Percentiles rank a stretch among this genome's conserved stretches.
phyloP scores from a whole-genome alignment of 139 green algal species.

The Zygnema cylindricum region DNA sequence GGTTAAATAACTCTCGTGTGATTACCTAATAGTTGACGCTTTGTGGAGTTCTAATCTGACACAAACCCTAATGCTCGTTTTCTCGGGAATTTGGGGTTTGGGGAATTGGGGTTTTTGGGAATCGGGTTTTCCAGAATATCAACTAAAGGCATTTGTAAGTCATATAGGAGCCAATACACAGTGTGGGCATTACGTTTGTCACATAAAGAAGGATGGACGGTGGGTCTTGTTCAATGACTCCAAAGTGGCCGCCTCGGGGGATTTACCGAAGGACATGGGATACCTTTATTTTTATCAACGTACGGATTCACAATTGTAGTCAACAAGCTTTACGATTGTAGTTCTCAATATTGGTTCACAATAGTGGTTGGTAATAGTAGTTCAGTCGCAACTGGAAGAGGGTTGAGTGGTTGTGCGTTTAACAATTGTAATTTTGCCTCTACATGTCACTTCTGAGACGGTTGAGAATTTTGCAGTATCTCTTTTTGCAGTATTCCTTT shows the following conservation, averaged over 20 bases:
- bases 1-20: conserved; percentile 11
- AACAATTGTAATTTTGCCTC: no score
- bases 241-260: conserved; percentile 88
- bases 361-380: no score
- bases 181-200: conserved; percentile 95
- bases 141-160: conserved; percentile 87
- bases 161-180: conserved; percentile 93
- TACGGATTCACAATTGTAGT: no score
- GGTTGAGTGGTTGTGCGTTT: no score
- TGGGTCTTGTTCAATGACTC: conserved; percentile 99
- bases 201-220: conserved; percentile 81
- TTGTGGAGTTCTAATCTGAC: neutral
- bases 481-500: no score
- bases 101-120: neutral
- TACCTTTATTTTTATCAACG: conserved; percentile 92
- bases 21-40: neutral
- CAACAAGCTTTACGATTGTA: no score
- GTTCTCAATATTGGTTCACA: no score
- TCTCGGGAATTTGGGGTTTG: neutral
- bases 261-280: conserved; percentile 83
- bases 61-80: neutral
- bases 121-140: conserved; percentile 70
- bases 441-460: no score
- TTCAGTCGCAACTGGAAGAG: no score
- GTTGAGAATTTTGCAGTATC: no score